Percentiles rank a stretch among this genome's conserved stretches.
Conservation (phyloP, 2,329 filamentous ascomycete genomes). For the Colletotrichum caudatum region DNA sequence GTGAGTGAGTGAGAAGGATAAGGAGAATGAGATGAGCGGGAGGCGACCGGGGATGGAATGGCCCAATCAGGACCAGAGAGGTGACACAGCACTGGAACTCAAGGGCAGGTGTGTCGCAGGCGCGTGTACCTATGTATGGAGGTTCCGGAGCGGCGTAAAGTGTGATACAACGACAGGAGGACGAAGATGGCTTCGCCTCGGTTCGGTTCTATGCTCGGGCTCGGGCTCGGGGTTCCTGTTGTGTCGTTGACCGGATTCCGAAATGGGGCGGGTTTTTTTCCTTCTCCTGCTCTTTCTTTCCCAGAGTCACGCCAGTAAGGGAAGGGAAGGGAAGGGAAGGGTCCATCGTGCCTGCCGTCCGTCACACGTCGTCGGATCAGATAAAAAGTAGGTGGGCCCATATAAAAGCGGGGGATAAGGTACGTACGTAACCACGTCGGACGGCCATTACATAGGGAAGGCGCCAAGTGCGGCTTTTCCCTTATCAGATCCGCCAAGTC, state of each 20-base stretch:
- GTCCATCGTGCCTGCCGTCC: neutral
- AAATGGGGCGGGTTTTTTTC: neutral
- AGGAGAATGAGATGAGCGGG: constrained; percentile 16
- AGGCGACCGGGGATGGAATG: constrained; percentile 2
- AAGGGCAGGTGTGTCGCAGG: no score
- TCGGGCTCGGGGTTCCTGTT: no score
- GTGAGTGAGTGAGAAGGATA: neutral
- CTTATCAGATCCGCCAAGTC: constrained; percentile 39
- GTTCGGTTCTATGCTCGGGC: neutral
- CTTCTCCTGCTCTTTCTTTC: neutral
- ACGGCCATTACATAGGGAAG: neutral
- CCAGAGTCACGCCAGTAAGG: constrained; percentile 7
- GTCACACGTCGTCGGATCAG: constrained; percentile 8
- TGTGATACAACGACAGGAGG: neutral
- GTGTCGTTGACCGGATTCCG: constrained; percentile 12
- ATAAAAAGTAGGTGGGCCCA: neutral
- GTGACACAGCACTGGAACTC: neutral
- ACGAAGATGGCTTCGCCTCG: constrained; percentile 1
- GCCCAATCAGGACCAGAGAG: constrained; percentile 2
- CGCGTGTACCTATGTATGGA: neutral
- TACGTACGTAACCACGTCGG: neutral
- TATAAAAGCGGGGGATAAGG: neutral
- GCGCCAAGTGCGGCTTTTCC: constrained; percentile 22
- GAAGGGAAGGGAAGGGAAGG: constrained; percentile 1
- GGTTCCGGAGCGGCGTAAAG: neutral